Percentiles rank a stretch among this genome's conserved stretches.
These are phyloP conservation scores for Cladosporium sp. DNA, from an alignment of 2,329 filamentous ascomycete genomes.

Conservation along the genomic window DNA sequence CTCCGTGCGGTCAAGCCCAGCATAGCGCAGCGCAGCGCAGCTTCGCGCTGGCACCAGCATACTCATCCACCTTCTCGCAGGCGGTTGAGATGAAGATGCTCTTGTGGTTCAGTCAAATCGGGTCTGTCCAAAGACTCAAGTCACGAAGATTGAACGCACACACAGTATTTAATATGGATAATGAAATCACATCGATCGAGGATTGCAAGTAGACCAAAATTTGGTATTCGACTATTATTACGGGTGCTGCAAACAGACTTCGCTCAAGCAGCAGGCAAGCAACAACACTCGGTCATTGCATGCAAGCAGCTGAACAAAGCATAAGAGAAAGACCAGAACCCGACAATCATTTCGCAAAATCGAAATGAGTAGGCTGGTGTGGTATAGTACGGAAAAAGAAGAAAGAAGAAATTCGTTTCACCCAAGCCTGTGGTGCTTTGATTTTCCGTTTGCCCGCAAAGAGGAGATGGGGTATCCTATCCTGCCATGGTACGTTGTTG, in stretches of 20 bases:
- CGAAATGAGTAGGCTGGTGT: not conserved
- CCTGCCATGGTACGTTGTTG: slow-evolving; percentile 4
- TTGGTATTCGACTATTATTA: slow-evolving; percentile 6
- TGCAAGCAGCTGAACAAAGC: not conserved
- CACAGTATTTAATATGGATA: no score
- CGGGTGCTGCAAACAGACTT: not conserved
- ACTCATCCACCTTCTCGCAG: no score
- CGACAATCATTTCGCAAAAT: not conserved
- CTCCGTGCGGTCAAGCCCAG: no score
- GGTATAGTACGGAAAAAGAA: not conserved
- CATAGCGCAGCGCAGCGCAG: no score
- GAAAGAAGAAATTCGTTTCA: slow-evolving; percentile 1
- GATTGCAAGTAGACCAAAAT: not conserved
- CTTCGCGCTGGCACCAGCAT: no score
- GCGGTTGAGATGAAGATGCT: no score
- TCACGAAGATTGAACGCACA: no score
- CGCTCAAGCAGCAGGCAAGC: not conserved
- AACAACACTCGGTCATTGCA: not conserved
- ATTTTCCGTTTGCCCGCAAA: not conserved
- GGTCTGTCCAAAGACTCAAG: no score
- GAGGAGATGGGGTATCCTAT: not conserved
- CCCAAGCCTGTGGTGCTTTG: not conserved
- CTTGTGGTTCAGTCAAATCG: no score
- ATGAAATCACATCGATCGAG: no score
- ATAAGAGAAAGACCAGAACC: not conserved